phyloP scores from a whole-genome alignment of 345 rosid genomes.

The Arabidopsis suecica region DNA sequence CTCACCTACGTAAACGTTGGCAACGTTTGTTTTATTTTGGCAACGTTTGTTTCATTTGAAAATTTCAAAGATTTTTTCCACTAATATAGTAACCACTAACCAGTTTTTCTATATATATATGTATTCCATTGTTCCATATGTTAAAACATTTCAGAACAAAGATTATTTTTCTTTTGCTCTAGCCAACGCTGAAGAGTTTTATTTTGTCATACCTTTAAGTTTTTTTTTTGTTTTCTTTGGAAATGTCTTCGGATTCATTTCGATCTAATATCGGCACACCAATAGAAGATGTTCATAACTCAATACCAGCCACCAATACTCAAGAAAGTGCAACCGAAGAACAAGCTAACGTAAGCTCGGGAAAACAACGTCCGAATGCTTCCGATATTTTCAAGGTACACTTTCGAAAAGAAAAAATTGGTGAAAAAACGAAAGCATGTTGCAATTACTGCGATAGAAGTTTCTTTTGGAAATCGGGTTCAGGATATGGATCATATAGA shows the following conservation, averaged over 20 bases:
- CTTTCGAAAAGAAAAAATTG: not conserved
- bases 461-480: not conserved
- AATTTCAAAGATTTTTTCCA: too few species aligned
- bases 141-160: too few species aligned
- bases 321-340: not conserved
- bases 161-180: too few species aligned
- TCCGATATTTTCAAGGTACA: not conserved
- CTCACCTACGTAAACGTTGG: too few species aligned
- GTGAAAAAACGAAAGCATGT: not conserved
- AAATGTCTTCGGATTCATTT: not conserved
- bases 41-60: too few species aligned
- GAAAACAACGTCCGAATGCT: not conserved
- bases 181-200: too few species aligned
- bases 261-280: not conserved
- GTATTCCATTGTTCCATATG: too few species aligned
- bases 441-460: not conserved
- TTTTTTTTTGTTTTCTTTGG: too few species aligned
- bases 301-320: conserved; percentile 1
- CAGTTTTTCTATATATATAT: too few species aligned
- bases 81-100: too few species aligned
- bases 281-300: not conserved
- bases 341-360: not conserved
- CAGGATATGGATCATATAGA: not conserved
- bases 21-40: too few species aligned
- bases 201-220: too few species aligned